A percentile compares a stretch with the other conserved stretches of the same genome.
Conservation (phyloP, 495 filamentous ascomycete genomes). For the Aspergillus steynii region DNA sequence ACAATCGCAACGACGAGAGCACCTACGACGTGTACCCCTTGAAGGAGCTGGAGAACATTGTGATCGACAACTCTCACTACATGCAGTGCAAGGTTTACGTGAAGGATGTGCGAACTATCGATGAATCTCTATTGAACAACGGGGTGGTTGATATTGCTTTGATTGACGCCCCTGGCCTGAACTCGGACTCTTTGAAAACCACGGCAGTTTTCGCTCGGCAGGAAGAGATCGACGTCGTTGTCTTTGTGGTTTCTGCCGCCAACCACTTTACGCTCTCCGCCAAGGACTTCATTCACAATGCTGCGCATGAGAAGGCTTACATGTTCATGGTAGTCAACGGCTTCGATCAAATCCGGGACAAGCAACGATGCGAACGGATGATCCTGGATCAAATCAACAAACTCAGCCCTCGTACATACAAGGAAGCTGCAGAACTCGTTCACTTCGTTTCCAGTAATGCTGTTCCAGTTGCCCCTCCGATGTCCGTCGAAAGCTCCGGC, state of each 20-base stretch:
- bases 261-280: slow-evolving; percentile 97
- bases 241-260: slow-evolving; percentile 95
- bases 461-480: slow-evolving; percentile 69
- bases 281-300: slow-evolving; percentile 94
- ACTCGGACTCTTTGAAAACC: slow-evolving; percentile 93
- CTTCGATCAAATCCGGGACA: slow-evolving; percentile 90
- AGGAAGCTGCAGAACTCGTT: slow-evolving; percentile 88
- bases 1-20: slow-evolving; percentile 87
- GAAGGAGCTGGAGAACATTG: slow-evolving; percentile 79
- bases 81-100: slow-evolving; percentile 97
- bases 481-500: slow-evolving; percentile 49
- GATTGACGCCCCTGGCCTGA: slow-evolving; percentile 94
- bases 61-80: slow-evolving; percentile 81
- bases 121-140: slow-evolving; percentile 94
- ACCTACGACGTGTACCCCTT: slow-evolving; percentile 87
- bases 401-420: slow-evolving; percentile 86
- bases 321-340: slow-evolving; percentile 99
- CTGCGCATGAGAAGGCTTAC: slow-evolving; percentile 94
- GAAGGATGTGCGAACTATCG: slow-evolving; percentile 84
- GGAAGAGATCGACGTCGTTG: slow-evolving; percentile 98
- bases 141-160: slow-evolving; percentile 97
- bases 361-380: slow-evolving; percentile 82
- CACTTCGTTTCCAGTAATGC: slow-evolving; percentile 98
- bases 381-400: slow-evolving; percentile 84
- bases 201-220: slow-evolving; percentile 95